Evolutionary conservation across 306 rosid genomes (phyloP), one percentile per base, ranked within the genome.

Genomic region (Trifolium pratense): DNA sequence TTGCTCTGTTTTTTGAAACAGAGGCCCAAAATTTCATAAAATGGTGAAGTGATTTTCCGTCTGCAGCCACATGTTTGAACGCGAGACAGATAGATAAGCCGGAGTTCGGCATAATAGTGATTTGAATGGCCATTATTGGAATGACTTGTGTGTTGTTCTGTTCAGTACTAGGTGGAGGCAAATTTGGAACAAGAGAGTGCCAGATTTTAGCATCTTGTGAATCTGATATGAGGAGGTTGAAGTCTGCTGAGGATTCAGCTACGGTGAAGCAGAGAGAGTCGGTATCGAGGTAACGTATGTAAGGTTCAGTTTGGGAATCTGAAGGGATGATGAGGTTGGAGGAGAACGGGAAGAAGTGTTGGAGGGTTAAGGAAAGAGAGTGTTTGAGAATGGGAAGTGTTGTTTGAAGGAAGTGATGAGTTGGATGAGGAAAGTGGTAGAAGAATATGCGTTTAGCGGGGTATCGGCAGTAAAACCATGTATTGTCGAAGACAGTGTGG

Each of bases 341-440:
- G 2, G 68, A 36, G 0, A 73, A 73, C 14, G 82, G 87, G 76
- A 84, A 80, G 82, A 84, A 77, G 64, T 68, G 80, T 73, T 77
- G 82, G 56, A 84, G 80, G 5, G 80, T 31, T 67, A 84, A 51
- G 51, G 84, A 84, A 17, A 83, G 84, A 29, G 87, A 80, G 74
- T 48, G 58, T 7, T 80, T 80, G 37, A 84, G 80, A 73, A 10
- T 17, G 14, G 87, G 75, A 55, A 83, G 79, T 51, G 77, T 3
- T 40, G 71, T 5, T 69, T 73, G 13, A 9, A 39, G 43, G 55
- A 80, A 84, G 70, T 64, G 75, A 3, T 39, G 45, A 1, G 78
- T 73, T 8, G 83, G 63, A 3, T 39, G 26, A 5, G 75, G 84
- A 6, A 80, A 70, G 0, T 80, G 40, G 5, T 68, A 80, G 73